Evolutionary conservation across 257 asterid genomes (phyloP).

Genomic region (Thymus quinquecostatus): DNA sequence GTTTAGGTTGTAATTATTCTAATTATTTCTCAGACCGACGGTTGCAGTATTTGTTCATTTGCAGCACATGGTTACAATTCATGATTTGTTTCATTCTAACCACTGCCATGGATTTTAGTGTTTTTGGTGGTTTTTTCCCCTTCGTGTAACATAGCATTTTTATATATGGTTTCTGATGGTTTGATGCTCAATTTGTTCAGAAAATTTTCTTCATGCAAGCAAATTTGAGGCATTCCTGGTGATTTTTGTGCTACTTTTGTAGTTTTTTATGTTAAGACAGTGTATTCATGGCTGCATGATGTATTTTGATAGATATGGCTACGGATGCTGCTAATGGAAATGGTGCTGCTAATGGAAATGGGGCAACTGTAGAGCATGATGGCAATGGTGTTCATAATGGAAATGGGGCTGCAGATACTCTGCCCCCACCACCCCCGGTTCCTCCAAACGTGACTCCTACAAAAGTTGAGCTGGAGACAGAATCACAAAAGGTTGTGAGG

Average conservation of each 20-base stretch:
- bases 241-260: neutral
- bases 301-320: neutral
- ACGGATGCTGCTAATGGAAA: slow-evolving; percentile 50
- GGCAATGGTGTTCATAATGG: slow-evolving; percentile 51
- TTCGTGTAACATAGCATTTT: no score
- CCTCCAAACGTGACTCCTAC: slow-evolving; percentile 63
- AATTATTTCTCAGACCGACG: no score
- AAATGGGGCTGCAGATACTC: slow-evolving; percentile 55
- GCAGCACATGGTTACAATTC: no score
- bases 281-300: slow-evolving; percentile 5
- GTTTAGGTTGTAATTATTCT: no score
- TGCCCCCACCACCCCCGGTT: slow-evolving; percentile 90
- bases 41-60: no score
- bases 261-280: neutral
- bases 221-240: neutral
- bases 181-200: neutral
- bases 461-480: slow-evolving; percentile 48
- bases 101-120: no score
- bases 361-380: slow-evolving; percentile 23
- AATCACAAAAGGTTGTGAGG: slow-evolving; percentile 51
- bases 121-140: no score
- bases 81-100: no score
- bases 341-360: slow-evolving; percentile 50
- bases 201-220: neutral
- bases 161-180: no score